phyloP scores from a whole-genome alignment of 2,329 filamentous ascomycete genomes.

The Fusarium sp. region DNA sequence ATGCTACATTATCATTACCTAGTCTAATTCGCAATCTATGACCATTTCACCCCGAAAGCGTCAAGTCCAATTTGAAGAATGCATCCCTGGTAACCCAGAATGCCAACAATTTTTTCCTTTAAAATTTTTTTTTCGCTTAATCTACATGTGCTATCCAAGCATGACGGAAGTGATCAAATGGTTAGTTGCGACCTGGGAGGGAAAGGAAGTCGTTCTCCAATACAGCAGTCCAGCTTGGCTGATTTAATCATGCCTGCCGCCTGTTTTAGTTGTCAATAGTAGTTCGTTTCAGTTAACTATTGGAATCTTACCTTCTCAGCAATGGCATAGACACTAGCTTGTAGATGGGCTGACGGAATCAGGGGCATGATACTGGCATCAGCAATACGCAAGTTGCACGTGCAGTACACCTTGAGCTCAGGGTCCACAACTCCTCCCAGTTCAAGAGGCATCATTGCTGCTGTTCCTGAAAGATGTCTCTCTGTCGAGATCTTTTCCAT shows the following conservation, averaged over 20 bases:
- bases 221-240: neutral
- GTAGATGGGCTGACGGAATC: constrained; percentile 40
- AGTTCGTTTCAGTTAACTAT: fast-evolving
- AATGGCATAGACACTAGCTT: constrained; percentile 47
- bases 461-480: constrained; percentile 12
- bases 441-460: constrained; percentile 14
- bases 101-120: no score
- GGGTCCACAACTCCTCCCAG: constrained; percentile 37
- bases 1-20: neutral
- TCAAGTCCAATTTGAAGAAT: no score
- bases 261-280: neutral
- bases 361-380: constrained; percentile 43
- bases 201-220: neutral
- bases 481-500: constrained; percentile 2
- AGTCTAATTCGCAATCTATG: neutral
- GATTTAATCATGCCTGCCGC: constrained; percentile 22
- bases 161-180: neutral
- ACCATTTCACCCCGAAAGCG: neutral
- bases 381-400: constrained; percentile 37
- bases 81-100: neutral
- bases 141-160: neutral
- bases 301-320: constrained; percentile 35
- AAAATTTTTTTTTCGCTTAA: neutral
- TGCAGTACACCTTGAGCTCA: constrained; percentile 41
- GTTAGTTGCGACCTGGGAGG: neutral